phyloP scores from a whole-genome alignment of 768 basidiomycete species.

The Leccinum sublutescens region DNA sequence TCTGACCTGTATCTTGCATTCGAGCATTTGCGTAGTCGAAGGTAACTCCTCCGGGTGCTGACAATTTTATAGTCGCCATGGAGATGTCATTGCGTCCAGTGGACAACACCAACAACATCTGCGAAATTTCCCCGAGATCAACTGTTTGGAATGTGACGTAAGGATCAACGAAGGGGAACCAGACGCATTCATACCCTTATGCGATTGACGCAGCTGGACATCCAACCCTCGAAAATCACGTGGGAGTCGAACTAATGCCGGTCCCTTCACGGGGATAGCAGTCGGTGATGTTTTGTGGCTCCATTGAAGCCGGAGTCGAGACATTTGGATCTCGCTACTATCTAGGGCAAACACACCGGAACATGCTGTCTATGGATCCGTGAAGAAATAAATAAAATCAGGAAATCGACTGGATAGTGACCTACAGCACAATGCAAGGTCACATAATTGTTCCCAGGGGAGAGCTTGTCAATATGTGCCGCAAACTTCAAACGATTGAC shows the following conservation, averaged over 20 bases:
- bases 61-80: slow-evolving; percentile 51
- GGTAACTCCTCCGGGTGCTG: slow-evolving; percentile 51
- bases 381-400: not conserved
- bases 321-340: slow-evolving; percentile 61
- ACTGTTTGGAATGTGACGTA: slow-evolving; percentile 41
- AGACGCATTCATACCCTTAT: slow-evolving; percentile 22
- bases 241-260: slow-evolving; percentile 57
- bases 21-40: slow-evolving; percentile 45
- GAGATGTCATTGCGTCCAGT: slow-evolving; percentile 69
- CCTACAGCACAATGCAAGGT: slow-evolving; percentile 73
- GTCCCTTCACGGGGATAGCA: slow-evolving; percentile 24
- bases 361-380: slow-evolving; percentile 50
- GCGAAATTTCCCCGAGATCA: slow-evolving; percentile 58
- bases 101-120: slow-evolving; percentile 53
- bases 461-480: slow-evolving; percentile 40
- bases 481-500: slow-evolving; percentile 60
- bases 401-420: slow-evolving; percentile 2
- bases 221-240: slow-evolving; percentile 62
- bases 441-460: slow-evolving; percentile 57
- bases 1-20: slow-evolving; percentile 36
- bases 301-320: slow-evolving; percentile 68
- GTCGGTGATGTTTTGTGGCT: slow-evolving; percentile 38
- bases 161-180: slow-evolving; percentile 16
- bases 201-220: slow-evolving; percentile 60
- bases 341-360: slow-evolving; percentile 70